Percentiles rank a stretch among this genome's conserved stretches.
Evolutionary conservation across 106 monocot genomes (phyloP).

Genomic region (Phalaenopsis aphrodite): DNA sequence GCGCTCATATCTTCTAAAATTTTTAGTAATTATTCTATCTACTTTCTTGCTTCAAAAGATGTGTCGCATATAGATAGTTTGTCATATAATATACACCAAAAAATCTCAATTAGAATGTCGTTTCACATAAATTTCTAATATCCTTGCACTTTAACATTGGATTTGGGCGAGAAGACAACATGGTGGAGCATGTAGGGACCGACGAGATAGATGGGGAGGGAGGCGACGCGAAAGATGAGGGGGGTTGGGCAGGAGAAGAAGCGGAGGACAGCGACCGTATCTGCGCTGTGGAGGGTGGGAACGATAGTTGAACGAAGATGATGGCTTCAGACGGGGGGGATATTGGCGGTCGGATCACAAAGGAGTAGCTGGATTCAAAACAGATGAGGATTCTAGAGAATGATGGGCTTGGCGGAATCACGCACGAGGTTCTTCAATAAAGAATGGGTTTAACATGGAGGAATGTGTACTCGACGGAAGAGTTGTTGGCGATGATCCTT

Average conservation of each 20-base stretch:
- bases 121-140: too few species aligned
- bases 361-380: slow-evolving; percentile 47
- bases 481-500: slow-evolving; percentile 83
- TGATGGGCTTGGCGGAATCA: too few species aligned
- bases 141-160: too few species aligned
- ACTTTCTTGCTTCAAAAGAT: background rate
- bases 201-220: slow-evolving; percentile 2
- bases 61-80: too few species aligned
- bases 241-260: slow-evolving; percentile 1
- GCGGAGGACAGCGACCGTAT: background rate
- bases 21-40: background rate
- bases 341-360: slow-evolving; percentile 30
- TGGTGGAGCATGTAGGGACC: background rate
- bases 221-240: background rate
- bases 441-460: background rate
- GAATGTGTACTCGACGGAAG: slow-evolving; percentile 59
- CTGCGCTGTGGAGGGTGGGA: slow-evolving; percentile 3
- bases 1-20: background rate
- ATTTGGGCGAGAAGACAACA: background rate
- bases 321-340: slow-evolving; percentile 12
- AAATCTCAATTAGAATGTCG: too few species aligned
- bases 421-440: too few species aligned
- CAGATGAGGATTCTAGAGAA: slow-evolving; percentile 33
- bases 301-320: slow-evolving; percentile 9
- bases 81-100: too few species aligned